A percentile compares a stretch with the other conserved stretches of the same genome.
phyloP scores from a whole-genome alignment of 768 basidiomycete genomes.

The Suillus plorans region DNA sequence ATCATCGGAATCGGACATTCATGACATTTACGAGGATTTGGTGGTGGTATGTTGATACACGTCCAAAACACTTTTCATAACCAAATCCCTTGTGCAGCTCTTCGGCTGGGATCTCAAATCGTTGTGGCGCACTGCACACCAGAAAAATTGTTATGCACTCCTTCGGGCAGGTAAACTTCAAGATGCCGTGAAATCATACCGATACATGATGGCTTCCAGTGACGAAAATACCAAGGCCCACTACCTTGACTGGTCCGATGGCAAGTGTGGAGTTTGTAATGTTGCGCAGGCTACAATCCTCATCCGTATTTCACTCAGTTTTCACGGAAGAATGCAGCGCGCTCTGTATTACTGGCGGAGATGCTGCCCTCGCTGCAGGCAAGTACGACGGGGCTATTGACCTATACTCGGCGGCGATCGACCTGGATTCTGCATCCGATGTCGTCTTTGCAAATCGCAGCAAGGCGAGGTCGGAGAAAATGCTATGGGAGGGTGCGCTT shows the following conservation, averaged over 20 bases:
- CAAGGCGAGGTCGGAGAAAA: neutral
- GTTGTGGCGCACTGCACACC: neutral
- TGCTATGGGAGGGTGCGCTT: neutral
- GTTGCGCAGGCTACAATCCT: neutral
- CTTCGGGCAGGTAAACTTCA: neutral
- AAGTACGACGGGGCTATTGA: too few relatives aligned
- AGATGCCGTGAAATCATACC: neutral
- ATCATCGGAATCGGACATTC: neutral
- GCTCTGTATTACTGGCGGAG: neutral
- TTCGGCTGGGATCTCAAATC: neutral
- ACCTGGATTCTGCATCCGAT: neutral
- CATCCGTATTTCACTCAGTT: neutral
- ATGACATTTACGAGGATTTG: neutral
- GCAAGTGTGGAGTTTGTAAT: neutral
- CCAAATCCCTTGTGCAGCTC: neutral
- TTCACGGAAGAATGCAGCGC: neutral
- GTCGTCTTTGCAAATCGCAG: neutral
- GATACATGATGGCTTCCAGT: neutral
- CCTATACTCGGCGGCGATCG: too few relatives aligned
- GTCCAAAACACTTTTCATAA: neutral
- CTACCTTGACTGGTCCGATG: neutral
- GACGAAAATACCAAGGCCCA: neutral
- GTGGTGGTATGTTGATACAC: neutral
- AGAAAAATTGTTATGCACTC: neutral
- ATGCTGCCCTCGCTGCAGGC: neutral